Conservation (phyloP, 2,329 filamentous ascomycete genomes). For the Xylaria sp. region DNA sequence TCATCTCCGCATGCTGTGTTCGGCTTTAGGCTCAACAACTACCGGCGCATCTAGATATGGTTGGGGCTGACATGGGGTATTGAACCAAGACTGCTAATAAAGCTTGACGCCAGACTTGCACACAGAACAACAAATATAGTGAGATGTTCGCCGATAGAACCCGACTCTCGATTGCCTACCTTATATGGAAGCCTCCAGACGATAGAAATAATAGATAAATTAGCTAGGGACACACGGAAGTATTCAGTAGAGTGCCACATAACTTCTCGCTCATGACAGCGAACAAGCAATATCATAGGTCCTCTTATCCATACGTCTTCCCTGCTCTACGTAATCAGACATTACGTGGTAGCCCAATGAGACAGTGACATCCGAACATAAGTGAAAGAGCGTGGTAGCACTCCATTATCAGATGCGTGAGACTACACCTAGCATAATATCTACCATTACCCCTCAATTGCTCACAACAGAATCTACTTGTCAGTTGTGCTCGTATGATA, state of each 20-base stretch:
- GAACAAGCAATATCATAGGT: too few species aligned
- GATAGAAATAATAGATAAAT: too few species aligned
- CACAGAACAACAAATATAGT: background rate
- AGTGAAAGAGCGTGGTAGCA: background rate
- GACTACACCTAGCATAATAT: background rate
- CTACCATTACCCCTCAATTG: background rate
- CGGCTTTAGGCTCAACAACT: constrained; percentile 6
- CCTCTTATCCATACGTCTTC: too few species aligned
- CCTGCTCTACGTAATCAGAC: too few species aligned
- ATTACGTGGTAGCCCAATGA: too few species aligned
- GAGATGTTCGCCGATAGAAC: too few species aligned
- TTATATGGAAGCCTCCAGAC: too few species aligned
- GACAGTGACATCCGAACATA: background rate
- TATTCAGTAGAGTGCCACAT: too few species aligned
- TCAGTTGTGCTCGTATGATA: background rate
- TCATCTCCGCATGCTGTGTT: constrained; percentile 11
- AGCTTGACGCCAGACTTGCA: background rate
- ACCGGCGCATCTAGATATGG: background rate
- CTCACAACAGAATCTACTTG: background rate
- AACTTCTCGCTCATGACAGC: too few species aligned
- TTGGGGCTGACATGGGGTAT: background rate
- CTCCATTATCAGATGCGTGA: background rate
- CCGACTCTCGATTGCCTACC: too few species aligned
- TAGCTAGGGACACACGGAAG: too few species aligned
- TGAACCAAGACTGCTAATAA: background rate